phyloP scores from a whole-genome alignment of 371 early-diverging fungal genomes.

The Batkoa obscura region DNA sequence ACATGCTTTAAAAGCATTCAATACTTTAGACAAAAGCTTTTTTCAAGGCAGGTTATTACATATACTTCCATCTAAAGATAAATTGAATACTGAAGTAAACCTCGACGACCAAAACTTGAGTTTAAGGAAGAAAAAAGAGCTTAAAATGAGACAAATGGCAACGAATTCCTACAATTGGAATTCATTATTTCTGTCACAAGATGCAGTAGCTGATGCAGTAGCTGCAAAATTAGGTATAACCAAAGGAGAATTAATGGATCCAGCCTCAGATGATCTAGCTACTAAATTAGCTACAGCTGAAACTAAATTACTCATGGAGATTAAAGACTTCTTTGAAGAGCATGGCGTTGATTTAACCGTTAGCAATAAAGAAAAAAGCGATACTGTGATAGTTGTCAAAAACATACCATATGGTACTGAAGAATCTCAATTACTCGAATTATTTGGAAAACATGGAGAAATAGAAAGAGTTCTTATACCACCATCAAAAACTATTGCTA shows the following conservation, averaged over 20 bases:
- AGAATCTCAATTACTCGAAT: conserved; percentile 51
- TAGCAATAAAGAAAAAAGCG: conserved; percentile 66
- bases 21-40: conserved; percentile 51
- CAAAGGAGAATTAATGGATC: conserved; percentile 74
- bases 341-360: conserved; percentile 61
- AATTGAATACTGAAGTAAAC: conserved; percentile 41
- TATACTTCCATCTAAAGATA: conserved; percentile 70
- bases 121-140: conserved; percentile 63
- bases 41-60: conserved; percentile 86
- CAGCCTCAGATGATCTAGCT: conserved; percentile 71
- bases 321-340: conserved; percentile 69
- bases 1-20: conserved; percentile 78
- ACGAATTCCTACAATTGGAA: conserved; percentile 87
- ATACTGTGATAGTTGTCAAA: conserved; percentile 82
- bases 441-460: conserved; percentile 72
- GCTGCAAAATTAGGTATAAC: conserved; percentile 69
- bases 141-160: conserved; percentile 51
- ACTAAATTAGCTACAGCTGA: conserved; percentile 90
- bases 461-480: conserved; percentile 75
- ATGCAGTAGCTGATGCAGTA: conserved; percentile 86
- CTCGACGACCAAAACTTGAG: conserved; percentile 31
- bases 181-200: conserved; percentile 81
- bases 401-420: conserved; percentile 71
- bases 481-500: conserved; percentile 83
- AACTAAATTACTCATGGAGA: conserved; percentile 84